Evolutionary conservation across 2,329 filamentous ascomycete species (phyloP), one percentile per base, ranked within the genome.

Genomic region (Davidsoniella eucalypti): DNA sequence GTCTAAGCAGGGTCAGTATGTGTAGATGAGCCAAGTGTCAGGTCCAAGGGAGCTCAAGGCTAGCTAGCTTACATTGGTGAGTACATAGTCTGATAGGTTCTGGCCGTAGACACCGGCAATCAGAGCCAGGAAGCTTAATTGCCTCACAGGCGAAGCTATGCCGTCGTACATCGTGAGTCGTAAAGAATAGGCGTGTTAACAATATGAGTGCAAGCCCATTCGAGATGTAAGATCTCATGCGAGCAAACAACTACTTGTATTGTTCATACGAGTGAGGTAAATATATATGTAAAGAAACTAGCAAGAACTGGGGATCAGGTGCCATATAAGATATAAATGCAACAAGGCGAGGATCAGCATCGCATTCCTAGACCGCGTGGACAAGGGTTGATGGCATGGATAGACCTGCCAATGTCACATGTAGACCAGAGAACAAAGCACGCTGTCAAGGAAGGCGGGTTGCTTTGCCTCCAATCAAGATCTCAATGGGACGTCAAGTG

Each of bases 41-140:
- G 52, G 49, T 23, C 8, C 2, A 17, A 23, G 12, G 7, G n/a
- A 44, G n/a, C 9, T 23, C 17, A 10, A 21, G 8, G 12, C 17
- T 25, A 8, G 59, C 61, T 58, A 8, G 59, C 61, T 58, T 56
- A 64, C 62, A 57, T 60, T 56, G 17, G 64, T 65, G 29, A 63
- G 55, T 3, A 63, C 65, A 58, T 65, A 65, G 42, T 53, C 55
- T 21, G 63, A 55, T 25, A 65, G 52, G 47, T 64, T 61, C 16
- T 36, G 26, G 14, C 41, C 17, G 29, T 21, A 9, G 29, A 17
- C 41, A 25, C 41, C 23, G 6, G 33, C 33, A 17, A 36, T 26
- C 33, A 45, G 12, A 16, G 41, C 7, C 7, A 50, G 33, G 16
- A 39, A 7, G 26, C 26, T 33, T 33, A 10, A 33, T 33, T 33